phyloP scores from a whole-genome alignment of 345 rosid species.

The Cardamine occulta region DNA sequence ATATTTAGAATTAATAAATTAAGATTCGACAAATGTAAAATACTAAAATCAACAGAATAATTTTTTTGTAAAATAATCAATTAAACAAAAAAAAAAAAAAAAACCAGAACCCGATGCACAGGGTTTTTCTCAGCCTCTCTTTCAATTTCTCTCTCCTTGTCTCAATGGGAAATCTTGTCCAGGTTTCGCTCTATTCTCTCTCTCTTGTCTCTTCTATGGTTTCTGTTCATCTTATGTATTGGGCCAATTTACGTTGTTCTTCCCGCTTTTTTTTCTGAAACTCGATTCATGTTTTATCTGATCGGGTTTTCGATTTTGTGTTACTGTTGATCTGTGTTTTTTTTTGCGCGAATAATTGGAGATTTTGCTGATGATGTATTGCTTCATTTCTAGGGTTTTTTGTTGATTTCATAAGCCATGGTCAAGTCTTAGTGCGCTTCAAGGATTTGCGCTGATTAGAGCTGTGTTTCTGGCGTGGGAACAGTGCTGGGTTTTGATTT shows the following conservation, averaged over 20 bases:
- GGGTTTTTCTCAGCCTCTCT: slow-evolving; percentile 46
- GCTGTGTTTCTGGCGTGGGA: neutral
- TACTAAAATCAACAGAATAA: slow-evolving; percentile 16
- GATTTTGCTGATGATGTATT: neutral
- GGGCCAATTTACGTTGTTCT: neutral
- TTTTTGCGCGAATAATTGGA: neutral
- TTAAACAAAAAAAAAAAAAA: neutral
- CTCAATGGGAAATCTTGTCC: neutral
- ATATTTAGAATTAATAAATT: neutral
- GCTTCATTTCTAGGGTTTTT: neutral
- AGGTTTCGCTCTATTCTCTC: neutral
- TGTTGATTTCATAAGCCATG: neutral
- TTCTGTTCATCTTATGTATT: neutral
- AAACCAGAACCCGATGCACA: slow-evolving; percentile 37
- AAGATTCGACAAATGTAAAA: slow-evolving; percentile 31
- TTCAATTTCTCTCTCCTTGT: neutral
- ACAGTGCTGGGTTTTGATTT: neutral
- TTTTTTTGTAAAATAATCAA: neutral
- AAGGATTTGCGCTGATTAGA: neutral
- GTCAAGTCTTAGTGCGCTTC: neutral
- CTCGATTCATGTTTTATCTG: neutral
- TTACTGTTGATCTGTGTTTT: neutral
- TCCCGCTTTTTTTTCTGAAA: neutral
- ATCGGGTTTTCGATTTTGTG: neutral
- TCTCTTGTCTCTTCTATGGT: neutral